Conservation (phyloP, 2,329 filamentous ascomycete species). For the Pseudomassariella vexata region DNA sequence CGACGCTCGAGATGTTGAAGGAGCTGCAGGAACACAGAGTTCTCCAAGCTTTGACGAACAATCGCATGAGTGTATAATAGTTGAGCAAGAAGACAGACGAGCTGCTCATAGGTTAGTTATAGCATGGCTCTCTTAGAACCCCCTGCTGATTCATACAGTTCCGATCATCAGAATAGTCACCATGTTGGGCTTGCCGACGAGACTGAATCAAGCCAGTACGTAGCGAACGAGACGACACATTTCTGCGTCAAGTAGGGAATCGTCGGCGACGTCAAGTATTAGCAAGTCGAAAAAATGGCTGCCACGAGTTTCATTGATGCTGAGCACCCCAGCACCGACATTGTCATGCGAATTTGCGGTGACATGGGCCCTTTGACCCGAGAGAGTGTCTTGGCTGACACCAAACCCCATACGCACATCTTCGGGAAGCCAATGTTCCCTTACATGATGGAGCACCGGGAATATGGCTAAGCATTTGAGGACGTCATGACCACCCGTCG, state of each 20-base stretch:
- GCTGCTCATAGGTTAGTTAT: not conserved
- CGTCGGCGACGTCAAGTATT: conserved; percentile 3
- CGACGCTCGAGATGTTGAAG: too few relatives aligned
- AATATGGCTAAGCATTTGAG: conserved; percentile 2
- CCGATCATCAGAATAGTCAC: conserved; percentile 2
- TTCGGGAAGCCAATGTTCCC: conserved; percentile 3
- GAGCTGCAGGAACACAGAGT: too few relatives aligned
- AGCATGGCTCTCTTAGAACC: not conserved
- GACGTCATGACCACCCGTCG: conserved; percentile 2
- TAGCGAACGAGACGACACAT: conserved; percentile 2
- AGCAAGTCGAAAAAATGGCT: not conserved
- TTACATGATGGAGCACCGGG: not conserved
- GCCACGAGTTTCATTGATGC: not conserved
- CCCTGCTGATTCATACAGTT: not conserved
- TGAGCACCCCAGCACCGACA: conserved; percentile 3
- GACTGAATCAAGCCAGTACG: not conserved
- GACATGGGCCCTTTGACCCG: conserved; percentile 2
- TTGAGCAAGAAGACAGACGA: not conserved
- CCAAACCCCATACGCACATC: not conserved
- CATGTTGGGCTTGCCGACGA: conserved; percentile 2
- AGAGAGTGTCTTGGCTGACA: not conserved
- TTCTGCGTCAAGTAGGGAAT: conserved; percentile 1
- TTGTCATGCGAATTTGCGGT: conserved; percentile 1
- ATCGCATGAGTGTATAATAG: not conserved
- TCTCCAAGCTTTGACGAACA: too few relatives aligned